Conservation (phyloP, 306 rosid genomes). For the Cicer yamashitae region DNA sequence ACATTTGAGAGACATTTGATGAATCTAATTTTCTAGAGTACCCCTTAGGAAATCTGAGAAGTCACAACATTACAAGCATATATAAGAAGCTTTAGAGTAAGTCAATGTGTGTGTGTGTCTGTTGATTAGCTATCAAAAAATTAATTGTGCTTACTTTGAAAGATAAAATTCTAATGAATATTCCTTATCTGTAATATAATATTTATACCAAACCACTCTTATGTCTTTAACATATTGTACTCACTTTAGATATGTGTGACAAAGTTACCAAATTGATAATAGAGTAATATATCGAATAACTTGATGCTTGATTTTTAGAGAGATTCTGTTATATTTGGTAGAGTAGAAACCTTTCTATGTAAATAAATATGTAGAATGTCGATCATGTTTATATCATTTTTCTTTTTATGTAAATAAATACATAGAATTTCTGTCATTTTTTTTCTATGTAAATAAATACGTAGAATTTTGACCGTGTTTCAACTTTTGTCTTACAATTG, state of each 20-base stretch:
- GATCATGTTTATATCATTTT: neutral
- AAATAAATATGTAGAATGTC: too few species aligned
- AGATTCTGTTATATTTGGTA: neutral
- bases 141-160: neutral
- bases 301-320: neutral
- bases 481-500: constrained; percentile 33
- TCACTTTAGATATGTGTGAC: neutral
- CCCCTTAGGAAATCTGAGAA: too few species aligned
- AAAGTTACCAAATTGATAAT: neutral
- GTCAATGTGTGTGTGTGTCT: too few species aligned
- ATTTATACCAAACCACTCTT: neutral
- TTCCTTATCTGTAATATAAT: neutral
- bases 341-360: neutral
- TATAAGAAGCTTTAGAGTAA: too few species aligned
- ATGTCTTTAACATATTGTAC: neutral
- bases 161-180: neutral
- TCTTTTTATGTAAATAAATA: constrained; percentile 3
- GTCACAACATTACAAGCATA: too few species aligned
- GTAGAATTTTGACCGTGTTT: constrained; percentile 20
- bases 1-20: too few species aligned
- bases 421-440: neutral
- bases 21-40: too few species aligned
- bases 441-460: neutral
- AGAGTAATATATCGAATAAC: neutral
- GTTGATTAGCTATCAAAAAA: too few species aligned